Conservation (phyloP, 164 flowering plant genomes). For the Berberis vulgaris region DNA sequence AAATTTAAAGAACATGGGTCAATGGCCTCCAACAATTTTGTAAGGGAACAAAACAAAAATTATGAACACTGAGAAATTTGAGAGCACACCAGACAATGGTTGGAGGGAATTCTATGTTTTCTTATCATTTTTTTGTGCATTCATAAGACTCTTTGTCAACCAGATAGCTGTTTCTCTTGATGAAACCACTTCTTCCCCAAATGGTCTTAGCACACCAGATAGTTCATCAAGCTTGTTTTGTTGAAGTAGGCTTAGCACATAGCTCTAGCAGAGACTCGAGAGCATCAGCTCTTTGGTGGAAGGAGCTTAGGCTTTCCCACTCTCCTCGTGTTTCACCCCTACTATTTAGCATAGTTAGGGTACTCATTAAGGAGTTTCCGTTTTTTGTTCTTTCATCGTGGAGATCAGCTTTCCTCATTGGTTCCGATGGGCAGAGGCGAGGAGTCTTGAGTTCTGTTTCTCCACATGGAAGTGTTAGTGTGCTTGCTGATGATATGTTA, state of each 20-base stretch:
- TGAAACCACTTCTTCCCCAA: constrained; percentile 62
- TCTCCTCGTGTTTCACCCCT: constrained; percentile 24
- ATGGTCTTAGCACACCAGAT: constrained; percentile 56
- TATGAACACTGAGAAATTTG: no score
- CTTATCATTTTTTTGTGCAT: constrained; percentile 8
- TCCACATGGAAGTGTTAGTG: constrained; percentile 8
- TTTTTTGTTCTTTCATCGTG: constrained; percentile 19
- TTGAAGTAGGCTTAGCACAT: constrained; percentile 61
- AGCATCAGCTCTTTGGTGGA: constrained; percentile 73
- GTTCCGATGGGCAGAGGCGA: constrained; percentile 3
- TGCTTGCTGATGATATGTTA: constrained; percentile 17
- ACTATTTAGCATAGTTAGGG: constrained; percentile 18
- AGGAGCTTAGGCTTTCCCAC: constrained; percentile 28
- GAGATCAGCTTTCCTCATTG: constrained; percentile 16
- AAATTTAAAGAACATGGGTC: no score
- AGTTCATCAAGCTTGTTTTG: constrained; percentile 54
- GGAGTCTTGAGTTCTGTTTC: constrained; percentile 21
- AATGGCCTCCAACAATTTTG: no score
- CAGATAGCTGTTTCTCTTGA: constrained; percentile 78
- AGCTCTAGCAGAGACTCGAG: constrained; percentile 83
- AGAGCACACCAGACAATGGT: no score
- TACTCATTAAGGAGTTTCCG: constrained; percentile 13
- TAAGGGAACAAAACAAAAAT: no score
- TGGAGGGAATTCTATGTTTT: neutral
- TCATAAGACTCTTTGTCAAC: constrained; percentile 61